Conservation (phyloP, 441 rosid genomes). For the Hypseocharis bilobata region DNA sequence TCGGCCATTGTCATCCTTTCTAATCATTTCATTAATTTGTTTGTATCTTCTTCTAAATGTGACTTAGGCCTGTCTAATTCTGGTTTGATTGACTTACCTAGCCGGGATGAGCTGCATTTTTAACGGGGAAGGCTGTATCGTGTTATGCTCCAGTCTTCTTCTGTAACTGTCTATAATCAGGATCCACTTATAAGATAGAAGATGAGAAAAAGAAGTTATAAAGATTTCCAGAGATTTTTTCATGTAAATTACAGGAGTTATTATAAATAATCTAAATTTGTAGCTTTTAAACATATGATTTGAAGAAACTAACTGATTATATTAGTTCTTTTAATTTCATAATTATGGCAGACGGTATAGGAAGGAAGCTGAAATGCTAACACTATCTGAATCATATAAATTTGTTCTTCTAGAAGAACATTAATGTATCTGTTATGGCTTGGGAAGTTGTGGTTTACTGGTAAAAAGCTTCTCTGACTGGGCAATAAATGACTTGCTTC, state of each 20-base stretch:
- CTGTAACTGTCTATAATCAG: not conserved
- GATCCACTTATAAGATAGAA: not conserved
- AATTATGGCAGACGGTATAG: not conserved
- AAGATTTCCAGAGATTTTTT: not conserved
- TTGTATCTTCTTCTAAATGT: not conserved
- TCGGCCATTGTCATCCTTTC: too few species aligned
- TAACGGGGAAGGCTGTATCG: too few species aligned
- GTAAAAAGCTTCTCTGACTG: not conserved
- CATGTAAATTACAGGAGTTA: not conserved
- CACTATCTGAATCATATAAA: not conserved
- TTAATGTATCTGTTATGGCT: not conserved
- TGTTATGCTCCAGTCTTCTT: not conserved
- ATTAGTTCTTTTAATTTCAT: not conserved
- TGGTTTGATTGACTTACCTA: not conserved
- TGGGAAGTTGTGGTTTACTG: not conserved
- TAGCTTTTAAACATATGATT: not conserved
- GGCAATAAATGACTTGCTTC: not conserved
- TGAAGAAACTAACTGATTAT: not conserved
- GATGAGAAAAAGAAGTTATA: not conserved
- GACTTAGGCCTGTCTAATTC: not conserved
- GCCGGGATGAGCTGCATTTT: not conserved
- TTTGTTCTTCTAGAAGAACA: not conserved
- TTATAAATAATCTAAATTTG: not conserved
- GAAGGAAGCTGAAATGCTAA: not conserved
- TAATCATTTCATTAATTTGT: not conserved